A percentile compares a stretch with the other conserved stretches of the same genome.
These are phyloP conservation scores for Cordyceps militaris DNA, from an alignment of 2,329 filamentous ascomycete species.

Conservation along the genomic window DNA sequence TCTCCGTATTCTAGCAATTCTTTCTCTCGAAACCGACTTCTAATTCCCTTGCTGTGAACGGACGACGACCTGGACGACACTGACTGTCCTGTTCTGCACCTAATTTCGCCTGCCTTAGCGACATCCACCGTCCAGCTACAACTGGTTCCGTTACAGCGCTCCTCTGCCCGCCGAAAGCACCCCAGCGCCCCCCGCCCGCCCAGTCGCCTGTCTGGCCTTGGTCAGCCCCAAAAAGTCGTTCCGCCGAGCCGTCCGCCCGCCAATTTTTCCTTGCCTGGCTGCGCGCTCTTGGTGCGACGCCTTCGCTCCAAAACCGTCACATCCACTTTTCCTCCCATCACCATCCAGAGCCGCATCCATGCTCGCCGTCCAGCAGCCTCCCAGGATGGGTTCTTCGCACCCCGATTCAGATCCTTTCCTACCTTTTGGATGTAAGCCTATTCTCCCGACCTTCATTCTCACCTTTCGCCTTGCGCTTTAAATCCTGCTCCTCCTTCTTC, in stretches of 20 bases:
- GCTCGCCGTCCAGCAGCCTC: conserved; percentile 47
- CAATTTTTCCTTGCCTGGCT: neutral
- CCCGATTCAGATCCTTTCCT: conserved; percentile 44
- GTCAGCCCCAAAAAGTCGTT: conserved; percentile 1
- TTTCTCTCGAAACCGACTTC: neutral
- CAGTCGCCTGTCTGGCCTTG: neutral
- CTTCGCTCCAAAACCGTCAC: neutral
- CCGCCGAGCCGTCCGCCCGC: neutral
- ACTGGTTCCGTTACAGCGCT: neutral
- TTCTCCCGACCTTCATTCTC: conserved; percentile 13
- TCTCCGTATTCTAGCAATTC: neutral
- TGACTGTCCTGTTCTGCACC: no score
- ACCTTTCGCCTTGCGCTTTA: neutral
- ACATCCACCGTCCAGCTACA: neutral
- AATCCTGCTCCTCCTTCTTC: neutral
- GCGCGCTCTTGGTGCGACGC: neutral
- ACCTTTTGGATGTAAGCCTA: conserved; percentile 61
- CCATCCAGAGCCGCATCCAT: conserved; percentile 37
- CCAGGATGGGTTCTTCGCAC: conserved; percentile 54
- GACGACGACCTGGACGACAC: no score
- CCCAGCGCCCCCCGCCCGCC: neutral
- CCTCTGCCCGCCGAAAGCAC: conserved; percentile 2
- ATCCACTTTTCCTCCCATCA: conserved; percentile 12
- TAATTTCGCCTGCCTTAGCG: neutral
- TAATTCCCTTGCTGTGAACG: neutral